Evolutionary conservation across 257 asterid genomes (phyloP).

Genomic region (Jaltomata sinuosa): DNA sequence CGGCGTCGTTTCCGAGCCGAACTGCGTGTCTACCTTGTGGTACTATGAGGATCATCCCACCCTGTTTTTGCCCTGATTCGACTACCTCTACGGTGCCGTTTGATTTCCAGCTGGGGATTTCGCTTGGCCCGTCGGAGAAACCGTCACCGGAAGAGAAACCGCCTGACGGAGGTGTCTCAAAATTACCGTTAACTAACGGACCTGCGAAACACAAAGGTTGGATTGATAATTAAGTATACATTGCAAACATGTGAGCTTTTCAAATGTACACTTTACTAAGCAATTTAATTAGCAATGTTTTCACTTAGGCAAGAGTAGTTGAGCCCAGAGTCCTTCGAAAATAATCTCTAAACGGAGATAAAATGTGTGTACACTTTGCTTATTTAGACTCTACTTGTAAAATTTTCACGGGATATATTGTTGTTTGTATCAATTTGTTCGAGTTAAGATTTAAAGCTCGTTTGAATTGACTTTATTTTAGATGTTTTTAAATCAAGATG

Average conservation of each 20-base stretch:
- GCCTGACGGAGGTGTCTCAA: constrained; percentile 74
- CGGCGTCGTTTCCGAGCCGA: constrained; percentile 88
- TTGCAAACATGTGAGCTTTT: too few species aligned
- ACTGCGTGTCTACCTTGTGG: constrained; percentile 80
- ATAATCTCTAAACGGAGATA: too few species aligned
- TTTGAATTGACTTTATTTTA: too few species aligned
- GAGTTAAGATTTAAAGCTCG: too few species aligned
- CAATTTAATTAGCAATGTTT: neutral
- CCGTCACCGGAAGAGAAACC: constrained; percentile 47
- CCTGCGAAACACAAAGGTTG: constrained; percentile 23
- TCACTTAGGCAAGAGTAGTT: neutral
- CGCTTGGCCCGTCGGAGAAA: constrained; percentile 35
- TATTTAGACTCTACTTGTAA: too few species aligned
- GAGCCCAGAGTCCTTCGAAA: too few species aligned
- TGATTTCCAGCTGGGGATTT: constrained; percentile 72
- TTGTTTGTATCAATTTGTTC: neutral
- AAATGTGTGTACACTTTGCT: too few species aligned
- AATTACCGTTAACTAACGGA: constrained; percentile 70
- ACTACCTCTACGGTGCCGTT: constrained; percentile 82
- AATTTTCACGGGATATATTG: too few species aligned
- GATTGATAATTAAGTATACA: neutral
- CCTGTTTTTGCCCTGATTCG: constrained; percentile 78
- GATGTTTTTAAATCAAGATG: too few species aligned
- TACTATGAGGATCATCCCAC: constrained; percentile 93
- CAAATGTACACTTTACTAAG: neutral